A percentile compares a stretch with the other conserved stretches of the same genome.
These are phyloP conservation scores for Alternaria incomplexa DNA, from an alignment of 2,329 filamentous ascomycete genomes.

Conservation along the genomic window DNA sequence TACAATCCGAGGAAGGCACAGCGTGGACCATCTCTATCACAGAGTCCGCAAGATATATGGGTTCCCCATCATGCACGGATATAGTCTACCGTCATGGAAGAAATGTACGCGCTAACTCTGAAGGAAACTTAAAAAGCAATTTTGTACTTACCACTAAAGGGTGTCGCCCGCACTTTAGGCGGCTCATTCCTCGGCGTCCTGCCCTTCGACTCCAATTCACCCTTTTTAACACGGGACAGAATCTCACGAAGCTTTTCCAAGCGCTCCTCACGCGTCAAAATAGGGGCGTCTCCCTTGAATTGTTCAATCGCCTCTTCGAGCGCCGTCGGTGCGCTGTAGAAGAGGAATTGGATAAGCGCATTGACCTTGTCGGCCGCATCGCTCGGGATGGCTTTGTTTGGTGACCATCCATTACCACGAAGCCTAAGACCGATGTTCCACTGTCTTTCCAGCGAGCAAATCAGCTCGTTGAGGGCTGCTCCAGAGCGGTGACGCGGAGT, in stretches of 20 bases:
- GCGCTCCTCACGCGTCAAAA: not conserved
- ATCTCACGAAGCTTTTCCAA: slow-evolving; percentile 17
- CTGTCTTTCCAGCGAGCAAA: slow-evolving; percentile 26
- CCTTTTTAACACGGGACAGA: slow-evolving; percentile 8
- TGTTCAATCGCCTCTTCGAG: slow-evolving; percentile 22
- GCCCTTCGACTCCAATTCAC: not conserved
- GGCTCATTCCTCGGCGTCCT: slow-evolving; percentile 7
- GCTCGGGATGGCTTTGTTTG: slow-evolving; percentile 10
- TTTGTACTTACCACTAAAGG: slow-evolving; percentile 16
- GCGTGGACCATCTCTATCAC: not conserved
- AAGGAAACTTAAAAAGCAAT: not conserved
- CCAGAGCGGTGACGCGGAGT: slow-evolving; percentile 24
- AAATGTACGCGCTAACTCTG: not conserved
- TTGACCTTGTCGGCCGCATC: slow-evolving; percentile 19
- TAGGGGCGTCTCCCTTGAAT: slow-evolving; percentile 21
- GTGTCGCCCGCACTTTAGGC: slow-evolving; percentile 6
- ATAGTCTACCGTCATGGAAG: not conserved
- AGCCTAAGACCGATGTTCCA: slow-evolving; percentile 28
- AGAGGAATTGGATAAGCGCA: slow-evolving; percentile 24
- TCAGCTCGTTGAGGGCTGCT: slow-evolving; percentile 21
- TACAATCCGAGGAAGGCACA: not conserved
- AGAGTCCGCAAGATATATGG: not conserved
- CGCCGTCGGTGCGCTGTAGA: slow-evolving; percentile 14
- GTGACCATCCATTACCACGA: slow-evolving; percentile 28
- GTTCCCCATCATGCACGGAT: not conserved